Evolutionary conservation across 306 rosid species (phyloP).

Genomic region (Inga oerstediana): DNA sequence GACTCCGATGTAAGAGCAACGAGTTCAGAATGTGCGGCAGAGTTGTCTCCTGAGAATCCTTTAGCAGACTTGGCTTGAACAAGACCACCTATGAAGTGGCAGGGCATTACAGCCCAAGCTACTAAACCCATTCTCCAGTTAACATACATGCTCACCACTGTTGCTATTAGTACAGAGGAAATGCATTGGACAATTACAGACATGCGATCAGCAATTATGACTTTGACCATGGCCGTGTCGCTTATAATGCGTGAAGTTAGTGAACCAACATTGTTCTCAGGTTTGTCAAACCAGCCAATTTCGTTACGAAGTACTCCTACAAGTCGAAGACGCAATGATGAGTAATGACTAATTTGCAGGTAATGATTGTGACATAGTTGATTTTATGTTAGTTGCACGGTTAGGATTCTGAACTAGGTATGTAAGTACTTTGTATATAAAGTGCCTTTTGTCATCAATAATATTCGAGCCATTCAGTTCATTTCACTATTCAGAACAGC

Average conservation of each 20-base stretch:
- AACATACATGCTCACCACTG: constrained; percentile 67
- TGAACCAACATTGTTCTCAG: constrained; percentile 71
- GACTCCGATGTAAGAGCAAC: constrained; percentile 82
- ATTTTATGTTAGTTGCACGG: no score
- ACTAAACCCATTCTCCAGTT: constrained; percentile 93
- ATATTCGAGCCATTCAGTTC: no score
- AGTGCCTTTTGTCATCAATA: no score
- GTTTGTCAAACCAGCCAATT: constrained; percentile 86
- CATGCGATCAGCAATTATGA: constrained; percentile 85
- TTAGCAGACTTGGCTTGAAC: constrained; percentile 90
- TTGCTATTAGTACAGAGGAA: constrained; percentile 87
- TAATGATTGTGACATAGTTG: not conserved
- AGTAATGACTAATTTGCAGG: not conserved
- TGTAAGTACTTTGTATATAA: no score
- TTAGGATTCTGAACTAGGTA: no score
- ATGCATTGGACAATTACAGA: constrained; percentile 84
- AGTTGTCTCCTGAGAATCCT: constrained; percentile 83
- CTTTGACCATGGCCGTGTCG: constrained; percentile 80
- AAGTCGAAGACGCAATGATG: constrained; percentile 23
- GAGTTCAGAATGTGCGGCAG: constrained; percentile 71
- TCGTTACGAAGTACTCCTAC: constrained; percentile 75
- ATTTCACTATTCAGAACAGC: no score
- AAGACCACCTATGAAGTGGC: constrained; percentile 95
- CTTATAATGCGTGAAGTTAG: constrained; percentile 76
- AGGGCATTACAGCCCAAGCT: constrained; percentile 98